Conservation (phyloP, 2,329 filamentous ascomycete species). For the Hypocrella siamensis region DNA sequence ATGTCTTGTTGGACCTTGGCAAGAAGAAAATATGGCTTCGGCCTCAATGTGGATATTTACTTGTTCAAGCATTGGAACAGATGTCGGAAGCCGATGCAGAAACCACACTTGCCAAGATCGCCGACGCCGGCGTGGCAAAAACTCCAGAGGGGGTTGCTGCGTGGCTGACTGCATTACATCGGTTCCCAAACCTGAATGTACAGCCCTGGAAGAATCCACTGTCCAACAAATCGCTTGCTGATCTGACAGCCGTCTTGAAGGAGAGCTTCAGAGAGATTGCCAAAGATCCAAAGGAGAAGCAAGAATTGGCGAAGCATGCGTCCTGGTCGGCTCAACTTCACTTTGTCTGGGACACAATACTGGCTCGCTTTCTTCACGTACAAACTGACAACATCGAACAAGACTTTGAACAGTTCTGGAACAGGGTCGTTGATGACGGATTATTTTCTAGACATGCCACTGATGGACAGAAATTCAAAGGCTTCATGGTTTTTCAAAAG, state of each 20-base stretch:
- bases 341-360: constrained; percentile 74
- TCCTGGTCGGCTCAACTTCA: constrained; percentile 69
- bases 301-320: constrained; percentile 42
- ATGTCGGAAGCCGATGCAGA: constrained; percentile 43
- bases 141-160: constrained; percentile 82
- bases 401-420: constrained; percentile 68
- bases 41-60: constrained; percentile 71
- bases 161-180: constrained; percentile 57
- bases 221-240: constrained; percentile 47
- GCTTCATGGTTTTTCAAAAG: constrained; percentile 74
- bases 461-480: constrained; percentile 80
- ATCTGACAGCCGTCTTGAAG: constrained; percentile 63
- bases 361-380: constrained; percentile 35
- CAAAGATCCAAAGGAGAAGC: constrained; percentile 25
- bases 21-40: constrained; percentile 79
- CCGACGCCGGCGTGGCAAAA: constrained; percentile 51
- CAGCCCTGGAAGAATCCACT: constrained; percentile 71
- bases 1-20: constrained; percentile 57
- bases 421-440: constrained; percentile 69
- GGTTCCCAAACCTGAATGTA: constrained; percentile 46
- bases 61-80: constrained; percentile 56
- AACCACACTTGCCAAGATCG: constrained; percentile 45
- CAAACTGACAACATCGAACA: constrained; percentile 18
- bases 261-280: constrained; percentile 46
- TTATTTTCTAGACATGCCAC: constrained; percentile 72